phyloP scores from a whole-genome alignment of 1,284 basidiomycete genomes.

The Leccinum pachyderme region DNA sequence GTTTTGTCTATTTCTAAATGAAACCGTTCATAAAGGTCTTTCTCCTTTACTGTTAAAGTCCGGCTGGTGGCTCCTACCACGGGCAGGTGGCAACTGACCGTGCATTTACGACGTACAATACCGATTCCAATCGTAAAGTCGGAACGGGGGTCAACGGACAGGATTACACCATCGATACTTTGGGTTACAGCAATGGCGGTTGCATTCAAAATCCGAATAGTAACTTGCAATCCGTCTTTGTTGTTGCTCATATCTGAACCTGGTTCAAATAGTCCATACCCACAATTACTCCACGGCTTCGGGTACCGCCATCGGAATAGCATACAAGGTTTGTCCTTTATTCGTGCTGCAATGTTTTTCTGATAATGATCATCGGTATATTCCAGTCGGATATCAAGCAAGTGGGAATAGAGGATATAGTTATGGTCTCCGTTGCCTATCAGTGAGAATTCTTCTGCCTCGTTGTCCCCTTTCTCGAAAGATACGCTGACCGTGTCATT shows the following conservation, averaged over 20 bases:
- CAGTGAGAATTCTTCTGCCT: constrained; percentile 4
- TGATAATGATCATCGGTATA: not conserved
- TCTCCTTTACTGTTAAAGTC: constrained; percentile 1
- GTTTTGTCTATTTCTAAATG: not conserved
- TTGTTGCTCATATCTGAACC: not conserved
- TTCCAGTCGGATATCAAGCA: constrained; percentile 2
- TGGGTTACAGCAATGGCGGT: not conserved
- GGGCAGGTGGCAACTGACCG: constrained; percentile 10
- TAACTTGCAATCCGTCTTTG: constrained; percentile 4
- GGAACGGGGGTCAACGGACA: constrained; percentile 8
- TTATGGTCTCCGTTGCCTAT: not conserved
- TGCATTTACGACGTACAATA: not conserved
- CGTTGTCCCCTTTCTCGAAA: no score
- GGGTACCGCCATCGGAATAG: constrained; percentile 7
- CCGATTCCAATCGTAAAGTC: fast-evolving
- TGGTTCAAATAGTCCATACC: constrained; percentile 9
- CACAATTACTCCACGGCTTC: constrained; percentile 5
- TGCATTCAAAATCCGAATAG: constrained; percentile 9
- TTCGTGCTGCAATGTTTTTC: not conserved
- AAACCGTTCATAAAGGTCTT: not conserved
- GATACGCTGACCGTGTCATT: not conserved
- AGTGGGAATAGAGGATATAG: not conserved
- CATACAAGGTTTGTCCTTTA: constrained; percentile 13
- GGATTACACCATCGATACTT: not conserved
- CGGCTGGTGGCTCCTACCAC: not conserved